Conservation (phyloP, 2,329 filamentous ascomycete species). For the Ceratocystis harringtonii region DNA sequence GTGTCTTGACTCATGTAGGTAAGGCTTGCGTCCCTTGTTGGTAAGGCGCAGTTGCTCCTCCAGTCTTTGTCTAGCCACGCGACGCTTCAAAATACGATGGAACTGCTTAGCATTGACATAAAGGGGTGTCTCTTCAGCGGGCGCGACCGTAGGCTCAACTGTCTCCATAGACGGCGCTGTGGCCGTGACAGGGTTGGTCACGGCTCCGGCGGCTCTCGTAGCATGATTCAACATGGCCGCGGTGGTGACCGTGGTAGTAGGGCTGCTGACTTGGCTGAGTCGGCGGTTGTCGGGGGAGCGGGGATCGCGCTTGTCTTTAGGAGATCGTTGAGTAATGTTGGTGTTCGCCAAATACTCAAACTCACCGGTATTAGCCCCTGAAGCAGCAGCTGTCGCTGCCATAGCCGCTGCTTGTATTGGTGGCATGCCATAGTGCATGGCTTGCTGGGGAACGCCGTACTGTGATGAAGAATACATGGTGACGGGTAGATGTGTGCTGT, state of each 20-base stretch:
- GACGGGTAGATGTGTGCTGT: neutral
- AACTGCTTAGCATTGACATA: constrained; percentile 99
- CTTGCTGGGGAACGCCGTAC: constrained; percentile 57
- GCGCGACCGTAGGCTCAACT: constrained; percentile 43
- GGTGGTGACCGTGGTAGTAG: constrained; percentile 57
- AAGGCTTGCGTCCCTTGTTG: constrained; percentile 90
- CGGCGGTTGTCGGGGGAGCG: constrained; percentile 55
- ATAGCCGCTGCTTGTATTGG: constrained; percentile 81
- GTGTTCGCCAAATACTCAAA: constrained; percentile 60
- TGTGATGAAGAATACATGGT: constrained; percentile 56
- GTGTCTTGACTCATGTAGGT: constrained; percentile 91
- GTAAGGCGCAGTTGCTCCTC: constrained; percentile 87
- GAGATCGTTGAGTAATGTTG: constrained; percentile 30
- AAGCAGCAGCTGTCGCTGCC: constrained; percentile 80
- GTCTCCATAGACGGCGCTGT: constrained; percentile 64
- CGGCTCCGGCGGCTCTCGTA: constrained; percentile 41
- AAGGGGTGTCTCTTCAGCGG: constrained; percentile 77
- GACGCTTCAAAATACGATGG: constrained; percentile 85
- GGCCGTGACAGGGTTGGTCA: constrained; percentile 62
- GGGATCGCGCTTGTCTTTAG: constrained; percentile 52
- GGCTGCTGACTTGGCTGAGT: constrained; percentile 65
- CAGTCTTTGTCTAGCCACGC: constrained; percentile 81
- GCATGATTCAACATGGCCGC: constrained; percentile 63
- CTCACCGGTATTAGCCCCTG: constrained; percentile 44
- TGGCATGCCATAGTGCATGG: constrained; percentile 72